Base-by-base conservation (phyloP, 148 eudicot genomes). In the Chenopodium quinoa region DNA sequence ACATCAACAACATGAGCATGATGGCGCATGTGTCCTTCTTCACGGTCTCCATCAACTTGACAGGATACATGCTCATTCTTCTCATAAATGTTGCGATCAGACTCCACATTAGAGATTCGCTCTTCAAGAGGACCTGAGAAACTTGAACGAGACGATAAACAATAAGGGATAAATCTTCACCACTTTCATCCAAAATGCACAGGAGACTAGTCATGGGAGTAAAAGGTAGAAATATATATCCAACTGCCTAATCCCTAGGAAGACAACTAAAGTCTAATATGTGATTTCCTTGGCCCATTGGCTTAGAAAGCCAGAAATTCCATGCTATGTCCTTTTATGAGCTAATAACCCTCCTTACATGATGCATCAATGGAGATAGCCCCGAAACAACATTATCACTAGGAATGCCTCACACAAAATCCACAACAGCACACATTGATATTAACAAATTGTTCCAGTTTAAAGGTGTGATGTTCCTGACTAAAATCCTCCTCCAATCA, bases 61-160 rank as follows among this genome's bases (percentile, higher is more conserved):
- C 79, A 73, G 75, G 80, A 62, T 76, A 69, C 64, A 62, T 86
- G 79, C 32, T 84, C 83, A 77, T 60, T 85, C 65, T 85, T 88
- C 84, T 86, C 86, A 84, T 76, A 29, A n/a, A 71, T 75, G 76
- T 79, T 84, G 73, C 73, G 77, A 73, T 89, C 94, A 82, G 89
- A 79, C 67, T 77, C 80, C 64, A 84, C 76, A 82, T 31, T 63
- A 79, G 78, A 82, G 66, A 83, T 75, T 76, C 82, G 84, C 89
- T 90, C 92, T 88, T 88, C 90, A 76, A 80, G 69, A 84, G 83
- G 89, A 92, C 98, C 97, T 93, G 98, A 87, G 88, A 88, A 90
- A 89, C 93, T 91, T 96, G 90, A 85, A 88, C 76, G 81, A 87
- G 75, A 79, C 68, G 77, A 72, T 85, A 84, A 88, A 87, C 81